Evolutionary conservation across 768 basidiomycete species (phyloP).

Genomic region (Suillus fuscotomentosus): DNA sequence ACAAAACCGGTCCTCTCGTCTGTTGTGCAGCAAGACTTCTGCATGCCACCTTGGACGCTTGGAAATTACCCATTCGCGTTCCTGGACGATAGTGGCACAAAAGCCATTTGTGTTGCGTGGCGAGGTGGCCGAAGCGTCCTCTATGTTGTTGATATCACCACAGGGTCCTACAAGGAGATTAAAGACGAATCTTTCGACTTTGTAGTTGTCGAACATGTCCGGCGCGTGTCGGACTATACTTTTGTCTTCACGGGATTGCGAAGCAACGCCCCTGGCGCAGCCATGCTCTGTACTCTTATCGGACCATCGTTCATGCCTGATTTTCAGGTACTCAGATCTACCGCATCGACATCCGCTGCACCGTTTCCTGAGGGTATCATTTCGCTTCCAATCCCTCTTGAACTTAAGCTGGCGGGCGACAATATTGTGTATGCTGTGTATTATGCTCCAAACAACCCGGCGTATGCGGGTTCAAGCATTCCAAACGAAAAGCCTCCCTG

Average conservation of each 20-base stretch:
- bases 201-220: conserved; percentile 25
- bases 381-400: conserved; percentile 49
- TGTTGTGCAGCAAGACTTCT: conserved; percentile 51
- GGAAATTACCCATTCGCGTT: conserved; percentile 47
- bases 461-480: conserved; percentile 45
- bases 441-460: conserved; percentile 66
- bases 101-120: conserved; percentile 29
- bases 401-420: conserved; percentile 32
- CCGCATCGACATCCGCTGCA: conserved; percentile 16
- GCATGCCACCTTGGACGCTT: conserved; percentile 54
- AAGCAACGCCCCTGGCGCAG: conserved; percentile 28
- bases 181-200: conserved; percentile 30
- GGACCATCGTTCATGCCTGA: conserved; percentile 21
- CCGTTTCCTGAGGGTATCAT: conserved; percentile 24
- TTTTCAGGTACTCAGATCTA: conserved; percentile 21
- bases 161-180: conserved; percentile 23
- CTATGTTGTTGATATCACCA: conserved; percentile 30
- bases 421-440: conserved; percentile 59
- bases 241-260: conserved; percentile 35
- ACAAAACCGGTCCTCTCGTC: not conserved
- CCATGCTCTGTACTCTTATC: conserved; percentile 29
- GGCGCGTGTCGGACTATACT: conserved; percentile 16
- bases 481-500: conserved; percentile 64
- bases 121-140: conserved; percentile 34
- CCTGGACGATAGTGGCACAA: conserved; percentile 32